Conservation (phyloP, 352 stramenopile species). For the Phytophthora hybrid region DNA sequence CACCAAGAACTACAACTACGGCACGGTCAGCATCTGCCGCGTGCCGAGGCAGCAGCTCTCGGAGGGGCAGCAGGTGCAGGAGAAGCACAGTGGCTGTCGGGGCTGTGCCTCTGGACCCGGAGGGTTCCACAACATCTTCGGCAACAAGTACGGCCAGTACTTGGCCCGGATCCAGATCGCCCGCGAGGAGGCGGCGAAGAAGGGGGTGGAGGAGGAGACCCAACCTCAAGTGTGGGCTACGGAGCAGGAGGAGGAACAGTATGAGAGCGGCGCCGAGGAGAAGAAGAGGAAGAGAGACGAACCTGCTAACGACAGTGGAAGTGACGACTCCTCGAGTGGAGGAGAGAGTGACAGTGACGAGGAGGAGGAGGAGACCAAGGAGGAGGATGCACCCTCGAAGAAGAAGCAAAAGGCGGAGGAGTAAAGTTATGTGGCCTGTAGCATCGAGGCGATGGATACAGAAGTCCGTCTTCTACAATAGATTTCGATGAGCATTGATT, state of each 20-base stretch:
- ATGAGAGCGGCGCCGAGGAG: conserved; percentile 49
- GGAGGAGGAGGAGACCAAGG: conserved; percentile 39
- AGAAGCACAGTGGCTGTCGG: conserved; percentile 96
- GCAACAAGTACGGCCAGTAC: conserved; percentile 99
- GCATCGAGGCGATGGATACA: too few species aligned
- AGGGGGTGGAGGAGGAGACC: neutral
- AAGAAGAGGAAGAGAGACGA: conserved; percentile 47
- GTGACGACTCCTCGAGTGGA: conserved; percentile 43
- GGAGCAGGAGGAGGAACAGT: conserved; percentile 70
- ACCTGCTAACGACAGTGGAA: conserved; percentile 34
- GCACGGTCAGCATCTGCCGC: conserved; percentile 97
- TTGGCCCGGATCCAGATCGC: conserved; percentile 97
- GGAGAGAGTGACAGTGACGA: conserved; percentile 39
- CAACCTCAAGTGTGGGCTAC: conserved; percentile 59
- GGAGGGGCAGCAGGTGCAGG: conserved; percentile 89
- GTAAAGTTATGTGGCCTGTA: conserved; percentile 3
- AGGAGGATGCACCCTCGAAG: conserved; percentile 29
- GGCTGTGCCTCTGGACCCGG: conserved; percentile 96
- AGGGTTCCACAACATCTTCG: conserved; percentile 98
- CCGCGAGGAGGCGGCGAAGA: conserved; percentile 73
- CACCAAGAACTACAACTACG: conserved; percentile 99
- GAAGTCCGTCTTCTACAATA: neutral
- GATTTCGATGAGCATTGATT: conserved; percentile 4
- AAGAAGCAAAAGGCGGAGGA: conserved; percentile 38
- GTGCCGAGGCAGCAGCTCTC: conserved; percentile 95